phyloP scores from a whole-genome alignment of 139 green algal genomes.

The Coccomyxa sp. region DNA sequence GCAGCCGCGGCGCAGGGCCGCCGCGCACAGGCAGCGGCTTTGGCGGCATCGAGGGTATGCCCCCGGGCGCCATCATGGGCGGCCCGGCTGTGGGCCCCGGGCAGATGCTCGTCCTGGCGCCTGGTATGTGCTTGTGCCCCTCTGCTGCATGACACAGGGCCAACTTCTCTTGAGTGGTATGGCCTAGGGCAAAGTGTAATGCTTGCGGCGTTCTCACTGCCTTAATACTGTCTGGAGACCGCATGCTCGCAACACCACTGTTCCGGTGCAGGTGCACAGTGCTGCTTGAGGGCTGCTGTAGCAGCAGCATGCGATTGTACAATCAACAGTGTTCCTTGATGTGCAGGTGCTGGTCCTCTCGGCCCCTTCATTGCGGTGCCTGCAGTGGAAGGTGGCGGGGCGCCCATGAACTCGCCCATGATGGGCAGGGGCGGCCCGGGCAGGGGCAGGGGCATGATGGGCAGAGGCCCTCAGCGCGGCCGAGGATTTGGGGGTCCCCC shows the following conservation, averaged over 20 bases:
- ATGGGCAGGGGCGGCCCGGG: slow-evolving; percentile 7
- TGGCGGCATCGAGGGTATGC: slow-evolving; percentile 15
- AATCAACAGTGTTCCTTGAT: background rate
- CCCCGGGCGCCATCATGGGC: slow-evolving; percentile 18
- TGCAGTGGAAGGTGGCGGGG: slow-evolving; percentile 14
- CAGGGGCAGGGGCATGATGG: background rate
- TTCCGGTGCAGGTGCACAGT: too few relatives aligned
- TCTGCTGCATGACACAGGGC: too few relatives aligned
- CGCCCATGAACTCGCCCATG: slow-evolving; percentile 2
- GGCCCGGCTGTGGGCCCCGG: slow-evolving; percentile 4
- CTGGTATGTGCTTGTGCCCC: slow-evolving; percentile 15
- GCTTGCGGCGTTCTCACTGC: too few relatives aligned
- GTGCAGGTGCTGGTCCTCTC: slow-evolving; percentile 29
- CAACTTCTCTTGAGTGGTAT: too few relatives aligned
- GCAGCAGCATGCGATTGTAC: too few relatives aligned
- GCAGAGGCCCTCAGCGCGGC: background rate
- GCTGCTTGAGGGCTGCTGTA: too few relatives aligned
- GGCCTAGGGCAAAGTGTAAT: too few relatives aligned
- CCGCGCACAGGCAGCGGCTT: background rate
- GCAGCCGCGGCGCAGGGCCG: slow-evolving; percentile 19
- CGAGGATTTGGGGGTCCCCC: slow-evolving; percentile 6
- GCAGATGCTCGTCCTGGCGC: slow-evolving; percentile 36
- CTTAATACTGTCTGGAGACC: too few relatives aligned
- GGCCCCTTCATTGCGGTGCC: slow-evolving; percentile 48
- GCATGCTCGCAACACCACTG: too few relatives aligned